phyloP scores from a whole-genome alignment of 345 rosid genomes.

The Populus nigra region DNA sequence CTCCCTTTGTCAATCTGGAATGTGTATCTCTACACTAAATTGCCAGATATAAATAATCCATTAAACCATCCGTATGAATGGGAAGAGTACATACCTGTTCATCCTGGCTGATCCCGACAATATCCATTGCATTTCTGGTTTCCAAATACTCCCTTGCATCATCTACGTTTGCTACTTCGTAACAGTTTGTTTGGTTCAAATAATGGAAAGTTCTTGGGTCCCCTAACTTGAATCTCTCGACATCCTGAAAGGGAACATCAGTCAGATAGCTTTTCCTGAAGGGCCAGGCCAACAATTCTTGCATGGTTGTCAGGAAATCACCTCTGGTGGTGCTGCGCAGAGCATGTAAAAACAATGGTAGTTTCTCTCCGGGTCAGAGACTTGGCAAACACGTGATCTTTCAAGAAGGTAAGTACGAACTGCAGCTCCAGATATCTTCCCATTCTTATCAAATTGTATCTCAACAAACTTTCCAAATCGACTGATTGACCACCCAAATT shows the following conservation, averaged over 20 bases:
- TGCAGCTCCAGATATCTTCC: conserved; percentile 87
- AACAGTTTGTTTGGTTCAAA: conserved; percentile 67
- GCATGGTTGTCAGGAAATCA: conserved; percentile 12
- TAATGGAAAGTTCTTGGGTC: conserved; percentile 65
- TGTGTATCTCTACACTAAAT: neutral
- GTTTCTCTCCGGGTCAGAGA: conserved; percentile 77
- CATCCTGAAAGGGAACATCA: conserved; percentile 44
- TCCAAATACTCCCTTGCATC: conserved; percentile 71
- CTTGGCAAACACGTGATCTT: conserved; percentile 79
- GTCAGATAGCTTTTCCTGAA: conserved; percentile 8
- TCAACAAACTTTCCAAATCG: conserved; percentile 92
- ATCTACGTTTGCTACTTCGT: conserved; percentile 61
- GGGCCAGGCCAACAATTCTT: neutral
- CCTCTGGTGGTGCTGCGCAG: conserved; percentile 72
- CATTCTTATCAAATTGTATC: conserved; percentile 81
- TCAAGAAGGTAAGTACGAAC: conserved; percentile 74
- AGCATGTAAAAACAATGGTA: conserved; percentile 75
- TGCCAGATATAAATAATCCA: neutral
- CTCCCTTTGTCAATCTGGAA: conserved; percentile 4
- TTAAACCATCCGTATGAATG: neutral
- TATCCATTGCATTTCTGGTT: conserved; percentile 77
- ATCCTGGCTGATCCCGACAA: conserved; percentile 63
- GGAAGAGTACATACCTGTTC: conserved; percentile 46
- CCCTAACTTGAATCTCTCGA: conserved; percentile 60
- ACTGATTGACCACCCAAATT: conserved; percentile 31